Evolutionary conservation across 108 stramenopile species (phyloP).

Genomic region (Cyclotella baltica): DNA sequence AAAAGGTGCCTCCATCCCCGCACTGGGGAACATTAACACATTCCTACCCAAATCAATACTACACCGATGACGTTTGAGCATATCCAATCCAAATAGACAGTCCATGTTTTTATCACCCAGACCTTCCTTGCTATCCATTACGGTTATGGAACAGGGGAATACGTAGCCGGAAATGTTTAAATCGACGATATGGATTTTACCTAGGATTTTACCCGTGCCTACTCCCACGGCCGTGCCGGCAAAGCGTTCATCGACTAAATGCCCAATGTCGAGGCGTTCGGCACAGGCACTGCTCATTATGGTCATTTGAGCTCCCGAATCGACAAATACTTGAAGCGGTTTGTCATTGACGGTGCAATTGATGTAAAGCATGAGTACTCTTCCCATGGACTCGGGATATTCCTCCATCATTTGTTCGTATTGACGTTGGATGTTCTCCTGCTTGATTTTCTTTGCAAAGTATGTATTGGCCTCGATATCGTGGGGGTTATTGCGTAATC

Average conservation of each 20-base stretch:
- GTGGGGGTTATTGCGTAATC: constrained; percentile 75
- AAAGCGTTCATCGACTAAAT: constrained; percentile 90
- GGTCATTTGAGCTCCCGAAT: constrained; percentile 94
- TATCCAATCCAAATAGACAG: constrained; percentile 96
- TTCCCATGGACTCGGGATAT: constrained; percentile 93
- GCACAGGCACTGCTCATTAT: constrained; percentile 89
- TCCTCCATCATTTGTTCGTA: constrained; percentile 93
- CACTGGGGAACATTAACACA: constrained; percentile 60
- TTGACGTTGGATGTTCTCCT: constrained; percentile 70
- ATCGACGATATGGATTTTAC: constrained; percentile 83
- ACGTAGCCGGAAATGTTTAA: constrained; percentile 57
- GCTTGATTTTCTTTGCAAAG: constrained; percentile 73
- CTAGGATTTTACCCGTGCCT: constrained; percentile 93
- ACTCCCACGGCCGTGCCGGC: constrained; percentile 92
- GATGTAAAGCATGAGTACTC: constrained; percentile 96
- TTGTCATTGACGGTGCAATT: constrained; percentile 86
- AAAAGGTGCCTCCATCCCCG: constrained; percentile 69
- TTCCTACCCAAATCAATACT: constrained; percentile 85
- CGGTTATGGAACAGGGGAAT: constrained; percentile 62
- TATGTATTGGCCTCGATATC: constrained; percentile 86
- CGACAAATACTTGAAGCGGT: constrained; percentile 93
- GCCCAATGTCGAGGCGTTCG: constrained; percentile 75
- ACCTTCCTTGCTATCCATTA: constrained; percentile 81
- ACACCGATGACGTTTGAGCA: constrained; percentile 94
- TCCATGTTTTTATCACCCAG: constrained; percentile 90